Evolutionary conservation across 768 basidiomycete species (phyloP).

Genomic region (Amanita phalloides): DNA sequence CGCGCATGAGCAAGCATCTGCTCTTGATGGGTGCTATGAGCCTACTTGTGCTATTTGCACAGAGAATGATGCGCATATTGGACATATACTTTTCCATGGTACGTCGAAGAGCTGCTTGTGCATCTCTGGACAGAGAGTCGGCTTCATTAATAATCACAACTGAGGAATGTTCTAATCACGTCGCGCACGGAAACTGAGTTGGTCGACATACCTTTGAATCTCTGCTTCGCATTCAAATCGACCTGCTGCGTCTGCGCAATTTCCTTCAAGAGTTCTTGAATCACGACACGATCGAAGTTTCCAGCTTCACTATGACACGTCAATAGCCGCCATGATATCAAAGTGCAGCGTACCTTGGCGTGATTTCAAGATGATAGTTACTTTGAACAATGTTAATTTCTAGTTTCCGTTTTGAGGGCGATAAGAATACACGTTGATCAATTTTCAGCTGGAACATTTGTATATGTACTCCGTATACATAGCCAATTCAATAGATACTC

Average conservation of each 20-base stretch:
- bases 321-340: neutral
- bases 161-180: slow-evolving; percentile 18
- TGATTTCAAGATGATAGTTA: slow-evolving; percentile 97
- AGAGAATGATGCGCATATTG: slow-evolving; percentile 93
- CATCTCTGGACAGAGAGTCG: slow-evolving; percentile 88
- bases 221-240: slow-evolving; percentile 87
- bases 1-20: slow-evolving; percentile 88
- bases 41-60: slow-evolving; percentile 89
- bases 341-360: slow-evolving; percentile 61
- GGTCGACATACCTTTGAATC: slow-evolving; percentile 74
- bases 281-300: slow-evolving; percentile 88
- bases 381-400: slow-evolving; percentile 97
- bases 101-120: slow-evolving; percentile 90
- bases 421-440: slow-evolving; percentile 91
- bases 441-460: slow-evolving; percentile 69
- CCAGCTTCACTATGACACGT: slow-evolving; percentile 71
- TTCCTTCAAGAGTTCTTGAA: slow-evolving; percentile 95
- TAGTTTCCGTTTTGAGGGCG: slow-evolving; percentile 87
- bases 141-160: slow-evolving; percentile 99
- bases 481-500: slow-evolving; percentile 9
- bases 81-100: slow-evolving; percentile 99
- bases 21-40: slow-evolving; percentile 96
- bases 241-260: slow-evolving; percentile 99
- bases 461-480: neutral
- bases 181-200: neutral